Evolutionary conservation across 192 early-diverging fungal species (phyloP).

Genomic region (Coemansia sp.): DNA sequence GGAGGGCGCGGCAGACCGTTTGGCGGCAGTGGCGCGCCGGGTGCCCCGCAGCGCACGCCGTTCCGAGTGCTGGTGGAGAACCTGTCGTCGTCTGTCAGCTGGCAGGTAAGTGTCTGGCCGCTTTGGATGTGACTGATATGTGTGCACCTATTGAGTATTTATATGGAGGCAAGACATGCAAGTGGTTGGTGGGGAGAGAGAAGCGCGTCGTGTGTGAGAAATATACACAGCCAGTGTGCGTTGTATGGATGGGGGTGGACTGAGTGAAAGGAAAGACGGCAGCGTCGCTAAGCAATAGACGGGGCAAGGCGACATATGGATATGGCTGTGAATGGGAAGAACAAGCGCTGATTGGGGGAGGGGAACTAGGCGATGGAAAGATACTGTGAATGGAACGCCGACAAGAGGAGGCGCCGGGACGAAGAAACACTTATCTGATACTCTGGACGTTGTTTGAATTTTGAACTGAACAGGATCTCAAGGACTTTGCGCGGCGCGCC

Average conservation of each 20-base stretch:
- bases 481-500: slow-evolving; percentile 92
- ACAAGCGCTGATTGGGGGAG: not conserved
- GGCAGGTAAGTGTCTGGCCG: slow-evolving; percentile 63
- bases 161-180: no score
- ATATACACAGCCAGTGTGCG: no score
- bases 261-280: no score
- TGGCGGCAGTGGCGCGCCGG: slow-evolving; percentile 49
- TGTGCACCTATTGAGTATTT: no score
- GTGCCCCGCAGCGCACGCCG: slow-evolving; percentile 57
- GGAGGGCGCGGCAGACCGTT: slow-evolving; percentile 16
- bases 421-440: not conserved
- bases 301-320: no score
- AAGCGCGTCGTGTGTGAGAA: no score
- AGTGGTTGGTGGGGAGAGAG: no score
- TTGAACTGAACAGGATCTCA: slow-evolving; percentile 75
- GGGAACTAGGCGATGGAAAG: no score
- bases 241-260: no score
- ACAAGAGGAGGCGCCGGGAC: not conserved
- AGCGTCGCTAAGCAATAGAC: no score
- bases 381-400: not conserved
- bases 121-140: no score
- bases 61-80: slow-evolving; percentile 80
- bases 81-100: slow-evolving; percentile 75
- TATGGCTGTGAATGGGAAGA: no score
- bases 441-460: slow-evolving; percentile 2